Base-by-base conservation (phyloP, 2,329 filamentous ascomycete genomes). In the Colletotrichum echinochloae region DNA sequence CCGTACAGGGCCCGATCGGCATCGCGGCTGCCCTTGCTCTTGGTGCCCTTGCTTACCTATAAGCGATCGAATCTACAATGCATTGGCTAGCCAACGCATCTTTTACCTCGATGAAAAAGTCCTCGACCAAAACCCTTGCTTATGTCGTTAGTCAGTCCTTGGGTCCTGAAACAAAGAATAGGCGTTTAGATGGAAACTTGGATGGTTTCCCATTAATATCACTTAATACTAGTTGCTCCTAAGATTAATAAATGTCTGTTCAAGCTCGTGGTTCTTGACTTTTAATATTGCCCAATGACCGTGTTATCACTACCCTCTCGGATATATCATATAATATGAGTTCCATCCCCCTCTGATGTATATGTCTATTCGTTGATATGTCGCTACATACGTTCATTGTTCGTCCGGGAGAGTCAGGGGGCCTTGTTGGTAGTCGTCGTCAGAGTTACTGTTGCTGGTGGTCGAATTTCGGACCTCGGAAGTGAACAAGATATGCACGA, bases 21-120 rank as follows among this genome's bases (percentile, higher is more conserved):
- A 6, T 62, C 35, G n/a, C 62, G 11, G 70, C 60, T 18, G 39
- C 60, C n/a, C 26, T 72, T 26, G 70, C 66, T 18, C 41, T 66
- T n/a, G 70, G 49, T 33, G 70, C 51, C n/a, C 41, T 70, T 48
- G 70, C 66, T 35, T 60, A 60, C 7, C n/a, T 70, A 18, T 66
- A 33, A 55, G 39, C 49, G 2, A 20, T 3, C 51, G 3, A 14
- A n/a, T 23, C 41, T n/a, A 11, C 20, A 23, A 9, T 1, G 8
- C n/a, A 8, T 48, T 30, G 14, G 23, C 1, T n/a, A 26, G 3
- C 26, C 8, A 44, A 6, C 9, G 7, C 5, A 33, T 28, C 35
- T 2, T 46, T 26, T 30, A 6, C 11, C 20, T 18, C 9, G 3
- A 33, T 9, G 37, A 20, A 6, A 33, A 23, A 18, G 1, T 3